These are phyloP conservation scores for Eremochloa ophiuroides DNA, from an alignment of 176 grass and related monocot species.

Conservation along the genomic window DNA sequence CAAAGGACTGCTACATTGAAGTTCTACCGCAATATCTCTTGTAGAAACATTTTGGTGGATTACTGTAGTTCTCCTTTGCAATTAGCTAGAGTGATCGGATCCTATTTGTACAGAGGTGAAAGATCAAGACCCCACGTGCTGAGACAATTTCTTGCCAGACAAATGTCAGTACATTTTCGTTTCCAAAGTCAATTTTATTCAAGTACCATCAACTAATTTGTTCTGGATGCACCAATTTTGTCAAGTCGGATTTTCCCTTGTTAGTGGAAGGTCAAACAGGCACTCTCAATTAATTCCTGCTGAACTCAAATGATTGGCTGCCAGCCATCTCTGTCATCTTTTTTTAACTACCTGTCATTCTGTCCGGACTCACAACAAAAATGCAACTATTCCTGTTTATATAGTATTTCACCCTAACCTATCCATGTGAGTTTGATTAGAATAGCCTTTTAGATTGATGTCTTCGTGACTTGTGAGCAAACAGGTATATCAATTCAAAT, in stretches of 20 bases:
- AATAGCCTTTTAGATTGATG: not conserved
- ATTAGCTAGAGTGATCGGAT: not conserved
- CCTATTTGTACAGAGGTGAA: not conserved
- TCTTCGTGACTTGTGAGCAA: not conserved
- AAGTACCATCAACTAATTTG: not conserved
- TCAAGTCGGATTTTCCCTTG: not conserved
- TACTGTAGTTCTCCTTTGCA: not conserved
- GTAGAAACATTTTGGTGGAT: not conserved
- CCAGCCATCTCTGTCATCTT: not conserved
- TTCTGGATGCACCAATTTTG: not conserved
- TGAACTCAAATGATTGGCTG: not conserved
- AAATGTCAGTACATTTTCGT: conserved; percentile 12
- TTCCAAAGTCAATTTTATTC: not conserved
- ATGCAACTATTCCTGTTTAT: not conserved
- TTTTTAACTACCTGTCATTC: not conserved
- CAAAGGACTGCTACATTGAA: not conserved
- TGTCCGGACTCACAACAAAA: conserved; percentile 4
- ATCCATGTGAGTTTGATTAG: not conserved
- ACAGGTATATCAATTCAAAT: not conserved
- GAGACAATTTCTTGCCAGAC: not conserved
- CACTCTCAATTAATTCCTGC: not conserved
- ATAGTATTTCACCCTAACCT: not conserved
- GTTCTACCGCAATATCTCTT: not conserved
- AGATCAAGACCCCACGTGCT: not conserved
- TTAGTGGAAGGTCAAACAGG: not conserved